Evolutionary conservation across 257 asterid species (phyloP).

Genomic region (Leonotis leonurus): DNA sequence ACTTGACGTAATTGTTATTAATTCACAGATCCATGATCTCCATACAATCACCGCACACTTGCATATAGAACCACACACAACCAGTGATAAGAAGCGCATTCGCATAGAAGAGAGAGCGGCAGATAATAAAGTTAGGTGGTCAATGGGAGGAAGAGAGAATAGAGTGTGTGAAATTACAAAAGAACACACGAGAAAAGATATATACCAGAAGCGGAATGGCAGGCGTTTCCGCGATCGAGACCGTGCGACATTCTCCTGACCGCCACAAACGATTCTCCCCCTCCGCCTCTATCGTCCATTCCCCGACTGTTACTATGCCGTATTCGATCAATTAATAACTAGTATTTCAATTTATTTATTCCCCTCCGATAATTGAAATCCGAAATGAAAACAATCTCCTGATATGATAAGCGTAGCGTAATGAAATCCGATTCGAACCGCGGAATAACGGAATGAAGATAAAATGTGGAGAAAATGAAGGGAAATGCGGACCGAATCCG

Average conservation of each 20-base stretch:
- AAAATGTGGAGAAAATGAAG: constrained; percentile 10
- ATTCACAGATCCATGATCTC: constrained; percentile 56
- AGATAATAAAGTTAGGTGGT: constrained; percentile 20
- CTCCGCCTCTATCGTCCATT: constrained; percentile 82
- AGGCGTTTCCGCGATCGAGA: constrained; percentile 63
- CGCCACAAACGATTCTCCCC: constrained; percentile 83
- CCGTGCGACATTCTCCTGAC: constrained; percentile 85
- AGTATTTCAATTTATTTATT: background rate
- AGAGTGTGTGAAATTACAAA: constrained; percentile 9
- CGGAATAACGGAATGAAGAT: constrained; percentile 1
- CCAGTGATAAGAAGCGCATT: constrained; percentile 10
- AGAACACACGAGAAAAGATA: too few species aligned
- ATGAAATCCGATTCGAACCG: constrained; percentile 3
- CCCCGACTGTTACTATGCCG: constrained; percentile 10
- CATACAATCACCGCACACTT: constrained; percentile 24
- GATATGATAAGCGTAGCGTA: background rate
- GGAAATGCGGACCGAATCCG: constrained; percentile 24
- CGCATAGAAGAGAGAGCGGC: background rate
- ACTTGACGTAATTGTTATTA: constrained; percentile 32
- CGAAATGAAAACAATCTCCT: too few species aligned
- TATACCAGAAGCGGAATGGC: constrained; percentile 84
- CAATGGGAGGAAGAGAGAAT: background rate
- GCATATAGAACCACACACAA: constrained; percentile 11
- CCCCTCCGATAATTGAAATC: background rate
- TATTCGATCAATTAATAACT: background rate